A percentile compares a stretch with the other conserved stretches of the same genome.
Conservation (phyloP, 108 stramenopile species). For the Cyclotella atomus region DNA sequence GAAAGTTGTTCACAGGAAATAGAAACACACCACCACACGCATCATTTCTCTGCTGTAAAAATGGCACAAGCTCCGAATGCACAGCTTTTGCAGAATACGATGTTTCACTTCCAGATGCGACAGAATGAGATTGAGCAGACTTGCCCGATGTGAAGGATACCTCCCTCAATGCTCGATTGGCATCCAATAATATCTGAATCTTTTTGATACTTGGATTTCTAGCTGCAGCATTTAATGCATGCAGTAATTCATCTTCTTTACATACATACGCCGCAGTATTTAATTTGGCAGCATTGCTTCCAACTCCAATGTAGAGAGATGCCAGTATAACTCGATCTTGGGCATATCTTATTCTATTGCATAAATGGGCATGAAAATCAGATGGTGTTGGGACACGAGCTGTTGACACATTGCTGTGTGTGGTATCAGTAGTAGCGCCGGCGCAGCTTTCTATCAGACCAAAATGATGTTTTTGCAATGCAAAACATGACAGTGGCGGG, state of each 20-base stretch:
- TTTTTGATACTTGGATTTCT: conserved; percentile 23
- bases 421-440: not conserved
- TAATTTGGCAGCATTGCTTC: conserved; percentile 11
- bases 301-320: conserved; percentile 85
- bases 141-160: conserved; percentile 46
- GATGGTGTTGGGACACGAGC: conserved; percentile 41
- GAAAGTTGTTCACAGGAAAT: conserved; percentile 61
- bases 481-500: conserved; percentile 26
- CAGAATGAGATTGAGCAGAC: conserved; percentile 7
- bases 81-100: conserved; percentile 38
- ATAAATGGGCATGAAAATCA: conserved; percentile 73
- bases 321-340: conserved; percentile 69
- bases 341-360: conserved; percentile 63
- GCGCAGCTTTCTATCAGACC: conserved; percentile 2
- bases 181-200: conserved; percentile 73
- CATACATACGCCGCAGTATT: not conserved
- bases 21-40: conserved; percentile 50
- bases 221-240: conserved; percentile 38
- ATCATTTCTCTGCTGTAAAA: conserved; percentile 46
- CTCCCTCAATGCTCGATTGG: conserved; percentile 70
- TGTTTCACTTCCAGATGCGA: not conserved
- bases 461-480: conserved; percentile 36
- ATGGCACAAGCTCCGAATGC: conserved; percentile 37
- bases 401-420: not conserved
- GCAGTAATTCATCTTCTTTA: conserved; percentile 56